Evolutionary conservation across 2,329 filamentous ascomycete genomes (phyloP).

Genomic region (Trichoderma sp.): DNA sequence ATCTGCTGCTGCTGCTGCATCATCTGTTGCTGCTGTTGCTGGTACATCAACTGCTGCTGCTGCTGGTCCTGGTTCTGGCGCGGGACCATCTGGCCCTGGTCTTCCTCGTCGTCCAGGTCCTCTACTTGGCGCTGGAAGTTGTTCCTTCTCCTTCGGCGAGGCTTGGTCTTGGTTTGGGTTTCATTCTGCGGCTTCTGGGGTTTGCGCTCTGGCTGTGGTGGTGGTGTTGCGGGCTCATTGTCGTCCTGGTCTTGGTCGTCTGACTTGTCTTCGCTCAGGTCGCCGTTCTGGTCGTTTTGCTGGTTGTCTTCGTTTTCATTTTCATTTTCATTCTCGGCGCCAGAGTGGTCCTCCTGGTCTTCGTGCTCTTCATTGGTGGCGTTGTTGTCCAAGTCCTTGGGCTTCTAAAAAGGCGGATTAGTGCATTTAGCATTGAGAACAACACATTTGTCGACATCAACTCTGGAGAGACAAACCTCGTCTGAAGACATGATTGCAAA

Average conservation of each 20-base stretch:
- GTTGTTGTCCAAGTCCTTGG: slow-evolving; percentile 3
- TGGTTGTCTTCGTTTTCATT: slow-evolving; percentile 26
- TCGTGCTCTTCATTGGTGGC: not conserved
- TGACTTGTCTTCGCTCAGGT: slow-evolving; percentile 24
- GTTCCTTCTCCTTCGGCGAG: slow-evolving; percentile 32
- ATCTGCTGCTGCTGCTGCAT: slow-evolving; percentile 31
- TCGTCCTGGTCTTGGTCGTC: slow-evolving; percentile 16
- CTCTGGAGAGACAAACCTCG: slow-evolving; percentile 14
- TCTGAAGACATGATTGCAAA: slow-evolving; percentile 21
- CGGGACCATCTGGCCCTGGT: slow-evolving; percentile 34
- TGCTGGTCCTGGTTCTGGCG: slow-evolving; percentile 37
- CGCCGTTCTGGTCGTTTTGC: not conserved
- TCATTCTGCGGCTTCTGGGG: not conserved
- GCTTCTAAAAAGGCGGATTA: not conserved
- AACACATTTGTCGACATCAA: too few species aligned
- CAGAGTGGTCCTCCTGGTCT: slow-evolving; percentile 14
- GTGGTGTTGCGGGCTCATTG: slow-evolving; percentile 21
- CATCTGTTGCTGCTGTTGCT: slow-evolving; percentile 35
- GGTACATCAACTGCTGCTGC: slow-evolving; percentile 33
- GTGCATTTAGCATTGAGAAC: not conserved
- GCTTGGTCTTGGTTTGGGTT: slow-evolving; percentile 14
- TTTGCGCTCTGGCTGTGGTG: slow-evolving; percentile 16
- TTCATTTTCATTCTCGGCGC: slow-evolving; percentile 9
- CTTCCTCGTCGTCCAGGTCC: slow-evolving; percentile 9
- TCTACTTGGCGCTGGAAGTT: slow-evolving; percentile 16